phyloP scores from a whole-genome alignment of 345 rosid species.

The Pugionium cornutum region DNA sequence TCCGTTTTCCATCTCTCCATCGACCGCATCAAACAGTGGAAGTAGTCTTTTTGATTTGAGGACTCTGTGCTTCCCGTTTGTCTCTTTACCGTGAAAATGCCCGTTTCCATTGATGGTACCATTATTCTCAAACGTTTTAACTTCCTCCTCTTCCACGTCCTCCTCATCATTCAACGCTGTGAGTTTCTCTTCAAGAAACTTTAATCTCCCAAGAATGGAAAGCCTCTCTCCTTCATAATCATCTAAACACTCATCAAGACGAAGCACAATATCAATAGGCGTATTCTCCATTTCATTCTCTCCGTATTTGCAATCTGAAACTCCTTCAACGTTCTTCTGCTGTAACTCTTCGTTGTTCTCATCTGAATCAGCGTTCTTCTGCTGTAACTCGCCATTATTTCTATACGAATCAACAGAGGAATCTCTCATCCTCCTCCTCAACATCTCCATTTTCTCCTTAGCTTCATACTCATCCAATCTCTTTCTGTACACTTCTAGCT shows the following conservation, averaged over 20 bases:
- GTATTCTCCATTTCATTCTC: slow-evolving; percentile 50
- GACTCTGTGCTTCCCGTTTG: slow-evolving; percentile 56
- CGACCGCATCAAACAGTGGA: slow-evolving; percentile 76
- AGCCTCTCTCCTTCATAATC: slow-evolving; percentile 84
- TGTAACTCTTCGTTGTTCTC: slow-evolving; percentile 56
- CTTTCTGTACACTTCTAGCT: slow-evolving; percentile 65
- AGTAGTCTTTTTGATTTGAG: slow-evolving; percentile 83
- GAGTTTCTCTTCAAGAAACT: slow-evolving; percentile 84
- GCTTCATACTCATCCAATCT: slow-evolving; percentile 68
- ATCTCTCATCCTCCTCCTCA: slow-evolving; percentile 57
- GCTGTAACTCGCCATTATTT: slow-evolving; percentile 44
- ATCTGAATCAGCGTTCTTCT: slow-evolving; percentile 45
- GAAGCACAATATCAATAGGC: slow-evolving; percentile 67
- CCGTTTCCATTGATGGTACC: slow-evolving; percentile 62
- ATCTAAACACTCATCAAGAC: slow-evolving; percentile 74
- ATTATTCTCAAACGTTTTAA: slow-evolving; percentile 46
- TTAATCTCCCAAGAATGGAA: slow-evolving; percentile 83
- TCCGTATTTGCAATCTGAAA: slow-evolving; percentile 32
- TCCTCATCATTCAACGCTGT: slow-evolving; percentile 57
- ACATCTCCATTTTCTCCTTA: slow-evolving; percentile 55
- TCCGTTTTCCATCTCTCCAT: slow-evolving; percentile 55
- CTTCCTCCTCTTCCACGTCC: slow-evolving; percentile 56
- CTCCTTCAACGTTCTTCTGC: slow-evolving; percentile 40
- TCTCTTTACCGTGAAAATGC: slow-evolving; percentile 51
- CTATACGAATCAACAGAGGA: slow-evolving; percentile 62